Base-by-base conservation (phyloP, 2,329 filamentous ascomycete genomes). In the Epichloe baconii region DNA sequence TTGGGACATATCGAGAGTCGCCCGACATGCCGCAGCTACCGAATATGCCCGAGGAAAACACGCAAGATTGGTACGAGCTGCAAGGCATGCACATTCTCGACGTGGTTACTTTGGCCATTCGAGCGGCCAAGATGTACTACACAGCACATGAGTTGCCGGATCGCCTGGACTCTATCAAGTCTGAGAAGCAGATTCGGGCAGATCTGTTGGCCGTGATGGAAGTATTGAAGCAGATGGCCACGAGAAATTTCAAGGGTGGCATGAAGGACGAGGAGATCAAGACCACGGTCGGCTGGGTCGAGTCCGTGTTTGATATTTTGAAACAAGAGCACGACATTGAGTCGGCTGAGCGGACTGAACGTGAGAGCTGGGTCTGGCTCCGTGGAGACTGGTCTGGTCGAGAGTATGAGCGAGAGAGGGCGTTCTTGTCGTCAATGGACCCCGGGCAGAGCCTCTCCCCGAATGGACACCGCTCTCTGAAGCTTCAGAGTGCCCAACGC, bases 41-140 rank as follows among this genome's bases (percentile, higher is more conserved):
- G 36, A 68, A 69, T 51, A 72, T 75, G 59, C 64, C 66, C n/a
- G 69, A 70, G 43, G 69, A 71, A 17, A 71, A 74, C 43, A 62
- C 74, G 19, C 79, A 81, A 57, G 83, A 82, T 8, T 95, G 86
- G 82, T 80, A 86, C 64, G 88, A 96, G 66, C 77, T 95, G 21
- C 88, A 95, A 65, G 93, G 91, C 17, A 82, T 97, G 73, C 87
- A 94, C 61, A 81, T 98, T 38, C 78, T 97, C 51, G 91, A 97
- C 64, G 83, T 95, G 49, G 85, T 93, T 63, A 98, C 93, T 1
- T 75, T 97, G 49, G 91, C 91, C n/a, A 97, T 98, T 58, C 82
- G 89, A 49, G 89, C 91, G 1, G 93, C 93, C 48, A 95, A 94
- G 69, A 84, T 94, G 61, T 98, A 97, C 70, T 97, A 98, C 68